Percentiles rank a stretch among this genome's conserved stretches.
These are phyloP conservation scores for Penicillium sclerotiorum DNA, from an alignment of 2,329 filamentous ascomycete genomes.

Conservation along the genomic window DNA sequence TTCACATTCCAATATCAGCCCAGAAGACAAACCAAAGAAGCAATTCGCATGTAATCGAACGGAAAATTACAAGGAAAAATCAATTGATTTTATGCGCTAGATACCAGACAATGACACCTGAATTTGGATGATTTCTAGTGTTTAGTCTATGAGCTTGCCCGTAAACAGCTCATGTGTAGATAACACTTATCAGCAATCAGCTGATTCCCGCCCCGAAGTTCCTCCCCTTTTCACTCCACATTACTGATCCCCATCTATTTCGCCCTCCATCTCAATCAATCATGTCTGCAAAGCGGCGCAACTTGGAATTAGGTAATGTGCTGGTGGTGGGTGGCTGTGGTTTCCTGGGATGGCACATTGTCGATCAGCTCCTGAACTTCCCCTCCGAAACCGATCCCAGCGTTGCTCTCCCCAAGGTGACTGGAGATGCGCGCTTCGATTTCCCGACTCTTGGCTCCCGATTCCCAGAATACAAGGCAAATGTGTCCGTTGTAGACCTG, in stretches of 20 bases:
- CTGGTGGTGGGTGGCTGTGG: conserved; percentile 82
- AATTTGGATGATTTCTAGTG: background rate
- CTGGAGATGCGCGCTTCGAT: conserved; percentile 39
- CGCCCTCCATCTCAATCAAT: background rate
- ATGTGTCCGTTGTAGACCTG: conserved; percentile 73
- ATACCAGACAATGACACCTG: background rate
- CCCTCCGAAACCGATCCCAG: conserved; percentile 50
- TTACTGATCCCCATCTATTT: background rate
- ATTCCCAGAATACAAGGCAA: conserved; percentile 48
- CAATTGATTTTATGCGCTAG: too few species aligned
- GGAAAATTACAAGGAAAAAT: too few species aligned
- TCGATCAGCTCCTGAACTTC: conserved; percentile 69
- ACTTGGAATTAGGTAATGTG: conserved; percentile 64
- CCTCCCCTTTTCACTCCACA: conserved; percentile 23
- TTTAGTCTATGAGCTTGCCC: too few species aligned
- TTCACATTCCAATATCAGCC: too few species aligned
- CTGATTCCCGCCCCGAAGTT: conserved; percentile 16
- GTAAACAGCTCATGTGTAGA: background rate
- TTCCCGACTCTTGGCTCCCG: conserved; percentile 41
- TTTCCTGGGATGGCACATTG: conserved; percentile 81
- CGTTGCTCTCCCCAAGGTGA: conserved; percentile 39
- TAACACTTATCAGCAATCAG: conserved; percentile 20
- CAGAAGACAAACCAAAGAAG: too few species aligned
- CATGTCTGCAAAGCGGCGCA: conserved; percentile 34
- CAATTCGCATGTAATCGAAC: too few species aligned